These are phyloP conservation scores for Rhododendron kiyosumense DNA, from an alignment of 148 eudicot species.

Conservation along the genomic window DNA sequence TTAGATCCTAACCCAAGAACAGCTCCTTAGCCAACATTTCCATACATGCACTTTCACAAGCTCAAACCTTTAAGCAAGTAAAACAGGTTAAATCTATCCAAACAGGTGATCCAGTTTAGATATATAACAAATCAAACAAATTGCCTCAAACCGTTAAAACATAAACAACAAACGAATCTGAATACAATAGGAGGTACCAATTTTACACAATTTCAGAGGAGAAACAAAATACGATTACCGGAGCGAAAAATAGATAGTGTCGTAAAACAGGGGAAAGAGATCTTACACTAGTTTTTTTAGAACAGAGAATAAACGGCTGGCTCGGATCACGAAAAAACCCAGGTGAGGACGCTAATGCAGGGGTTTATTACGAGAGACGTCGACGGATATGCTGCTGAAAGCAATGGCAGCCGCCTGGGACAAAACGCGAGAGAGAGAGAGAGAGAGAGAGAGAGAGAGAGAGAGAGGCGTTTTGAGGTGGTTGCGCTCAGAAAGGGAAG, in stretches of 20 bases:
- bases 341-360: neutral
- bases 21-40: neutral
- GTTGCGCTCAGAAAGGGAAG: neutral
- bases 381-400: slow-evolving; percentile 9
- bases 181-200: neutral
- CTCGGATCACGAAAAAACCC: neutral
- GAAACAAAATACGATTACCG: neutral
- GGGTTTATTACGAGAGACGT: slow-evolving; percentile 7
- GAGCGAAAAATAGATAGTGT: neutral
- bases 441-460: neutral
- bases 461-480: no score
- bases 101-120: neutral
- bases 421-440: neutral
- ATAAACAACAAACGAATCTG: neutral
- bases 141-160: neutral
- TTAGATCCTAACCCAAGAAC: neutral
- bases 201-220: neutral
- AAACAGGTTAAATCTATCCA: neutral
- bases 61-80: neutral
- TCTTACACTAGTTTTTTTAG: slow-evolving; percentile 8
- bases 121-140: neutral
- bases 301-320: neutral
- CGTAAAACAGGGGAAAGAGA: neutral
- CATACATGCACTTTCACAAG: neutral
- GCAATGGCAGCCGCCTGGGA: neutral